A percentile compares a stretch with the other conserved stretches of the same genome.
Evolutionary conservation across 768 basidiomycete species (phyloP).

Genomic region (Mycena albidolilacea): DNA sequence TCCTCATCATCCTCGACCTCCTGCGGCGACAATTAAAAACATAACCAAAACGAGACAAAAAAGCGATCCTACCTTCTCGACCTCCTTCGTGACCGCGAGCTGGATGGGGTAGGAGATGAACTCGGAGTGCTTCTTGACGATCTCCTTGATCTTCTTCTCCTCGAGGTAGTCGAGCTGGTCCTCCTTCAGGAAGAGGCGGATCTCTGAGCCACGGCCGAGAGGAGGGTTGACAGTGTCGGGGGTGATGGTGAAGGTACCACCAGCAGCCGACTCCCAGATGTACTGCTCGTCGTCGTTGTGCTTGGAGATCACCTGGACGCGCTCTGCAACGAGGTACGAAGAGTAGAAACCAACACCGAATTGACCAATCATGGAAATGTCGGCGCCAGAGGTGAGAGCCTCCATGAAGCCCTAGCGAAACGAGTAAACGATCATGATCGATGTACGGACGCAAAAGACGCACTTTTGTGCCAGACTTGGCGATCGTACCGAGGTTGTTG

Average conservation of each 20-base stretch:
- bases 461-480: constrained; percentile 95
- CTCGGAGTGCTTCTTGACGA: constrained; percentile 99
- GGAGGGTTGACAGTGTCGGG: constrained; percentile 91
- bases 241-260: constrained; percentile 99
- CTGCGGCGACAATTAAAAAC: constrained; percentile 54
- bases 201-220: constrained; percentile 94
- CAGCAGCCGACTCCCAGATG: constrained; percentile 99
- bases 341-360: constrained; percentile 99
- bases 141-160: constrained; percentile 99
- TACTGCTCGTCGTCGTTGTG: constrained; percentile 99
- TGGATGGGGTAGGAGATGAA: constrained; percentile 99
- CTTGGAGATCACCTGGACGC: constrained; percentile 98
- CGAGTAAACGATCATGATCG: constrained; percentile 5
- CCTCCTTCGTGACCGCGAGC: constrained; percentile 98
- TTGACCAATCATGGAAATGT: constrained; percentile 98
- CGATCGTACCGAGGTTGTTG: constrained; percentile 98
- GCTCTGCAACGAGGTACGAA: constrained; percentile 98
- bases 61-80: constrained; percentile 87
- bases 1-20: constrained; percentile 91
- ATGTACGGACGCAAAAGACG: constrained; percentile 40
- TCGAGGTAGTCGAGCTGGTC: constrained; percentile 99
- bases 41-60: neutral
- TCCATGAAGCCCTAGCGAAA: constrained; percentile 95
- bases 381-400: constrained; percentile 90
- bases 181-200: constrained; percentile 95